Conservation (phyloP, 2,329 filamentous ascomycete species). For the Sarocladiaceae sp. region DNA sequence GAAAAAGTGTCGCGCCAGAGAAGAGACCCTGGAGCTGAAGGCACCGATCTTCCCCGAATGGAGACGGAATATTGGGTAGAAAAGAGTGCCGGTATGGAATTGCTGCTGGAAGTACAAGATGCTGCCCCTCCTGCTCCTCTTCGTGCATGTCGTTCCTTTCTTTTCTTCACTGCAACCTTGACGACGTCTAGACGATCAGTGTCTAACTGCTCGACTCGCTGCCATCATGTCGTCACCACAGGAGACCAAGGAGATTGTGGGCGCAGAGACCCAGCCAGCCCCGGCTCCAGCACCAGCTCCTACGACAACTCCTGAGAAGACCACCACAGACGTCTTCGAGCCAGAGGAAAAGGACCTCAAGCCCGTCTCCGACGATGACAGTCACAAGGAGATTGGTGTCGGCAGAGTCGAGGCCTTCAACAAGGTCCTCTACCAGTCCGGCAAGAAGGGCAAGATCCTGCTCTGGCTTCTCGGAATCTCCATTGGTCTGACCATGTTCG, state of each 20-base stretch:
- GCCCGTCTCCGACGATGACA: neutral
- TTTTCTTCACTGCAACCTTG: neutral
- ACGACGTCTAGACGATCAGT: no score
- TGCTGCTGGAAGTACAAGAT: no score
- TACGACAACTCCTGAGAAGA: neutral
- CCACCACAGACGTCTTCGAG: neutral
- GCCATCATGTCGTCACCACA: neutral
- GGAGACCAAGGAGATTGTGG: neutral
- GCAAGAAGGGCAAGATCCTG: slow-evolving; percentile 26
- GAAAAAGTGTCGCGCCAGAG: no score
- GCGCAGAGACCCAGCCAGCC: neutral
- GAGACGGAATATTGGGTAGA: no score
- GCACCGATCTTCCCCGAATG: neutral
- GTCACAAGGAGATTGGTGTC: slow-evolving; percentile 21
- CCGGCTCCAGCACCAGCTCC: neutral
- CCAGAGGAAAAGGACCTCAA: neutral
- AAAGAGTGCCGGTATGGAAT: no score
- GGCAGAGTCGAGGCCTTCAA: slow-evolving; percentile 33
- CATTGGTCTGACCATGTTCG: slow-evolving; percentile 33
- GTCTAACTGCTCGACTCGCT: no score
- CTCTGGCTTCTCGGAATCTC: slow-evolving; percentile 31
- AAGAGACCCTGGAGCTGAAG: neutral
- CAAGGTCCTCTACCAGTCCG: slow-evolving; percentile 34
- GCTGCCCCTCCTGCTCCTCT: neutral
- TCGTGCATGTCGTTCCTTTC: no score